Conservation (phyloP, 805 yeast genomes). For the Candida xiaguanensis region DNA sequence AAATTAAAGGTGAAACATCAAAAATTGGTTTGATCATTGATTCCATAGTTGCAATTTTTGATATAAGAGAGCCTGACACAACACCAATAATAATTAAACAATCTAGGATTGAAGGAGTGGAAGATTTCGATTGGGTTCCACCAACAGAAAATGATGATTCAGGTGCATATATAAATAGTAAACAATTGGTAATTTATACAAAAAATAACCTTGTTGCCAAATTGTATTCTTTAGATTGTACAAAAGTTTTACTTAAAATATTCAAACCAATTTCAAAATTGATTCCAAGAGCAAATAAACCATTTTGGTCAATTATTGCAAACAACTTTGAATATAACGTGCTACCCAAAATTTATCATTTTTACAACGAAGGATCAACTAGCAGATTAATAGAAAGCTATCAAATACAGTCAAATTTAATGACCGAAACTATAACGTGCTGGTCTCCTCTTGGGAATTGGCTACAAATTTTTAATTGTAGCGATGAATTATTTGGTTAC, state of each 20-base stretch:
- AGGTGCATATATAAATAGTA: conserved; percentile 31
- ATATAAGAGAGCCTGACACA: conserved; percentile 14
- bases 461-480: conserved; percentile 24
- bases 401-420: conserved; percentile 16
- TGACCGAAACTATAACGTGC: conserved; percentile 14
- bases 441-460: conserved; percentile 37
- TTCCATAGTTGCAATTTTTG: conserved; percentile 21
- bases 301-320: conserved; percentile 32
- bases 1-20: conserved; percentile 12
- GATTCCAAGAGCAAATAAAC: conserved; percentile 14
- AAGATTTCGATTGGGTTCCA: conserved; percentile 32
- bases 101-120: conserved; percentile 24
- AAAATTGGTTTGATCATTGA: conserved; percentile 30
- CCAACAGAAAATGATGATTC: conserved; percentile 14
- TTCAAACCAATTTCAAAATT: conserved; percentile 26
- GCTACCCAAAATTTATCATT: conserved; percentile 22
- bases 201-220: conserved; percentile 22
- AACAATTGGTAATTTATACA: conserved; percentile 31
- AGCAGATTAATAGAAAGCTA: conserved; percentile 24
- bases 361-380: conserved; percentile 29
- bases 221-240: conserved; percentile 36
- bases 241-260: conserved; percentile 27
- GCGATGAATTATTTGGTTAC: conserved; percentile 24
- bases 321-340: conserved; percentile 18
- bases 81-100: conserved; percentile 32